phyloP scores from a whole-genome alignment of 2,329 filamentous ascomycete genomes.

The Mariannaea sp. region DNA sequence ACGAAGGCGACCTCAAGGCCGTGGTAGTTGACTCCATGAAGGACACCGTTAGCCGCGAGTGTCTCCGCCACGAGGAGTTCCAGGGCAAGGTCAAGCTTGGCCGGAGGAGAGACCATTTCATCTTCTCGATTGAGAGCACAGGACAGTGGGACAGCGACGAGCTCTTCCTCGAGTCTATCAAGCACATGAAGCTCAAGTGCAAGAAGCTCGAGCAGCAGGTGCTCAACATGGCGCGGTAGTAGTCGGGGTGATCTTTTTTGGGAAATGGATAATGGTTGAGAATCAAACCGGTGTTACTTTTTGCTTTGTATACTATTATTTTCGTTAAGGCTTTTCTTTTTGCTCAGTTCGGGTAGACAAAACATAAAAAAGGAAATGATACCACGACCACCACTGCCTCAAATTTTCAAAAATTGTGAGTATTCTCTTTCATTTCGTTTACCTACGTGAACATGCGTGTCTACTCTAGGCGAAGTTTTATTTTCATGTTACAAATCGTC shows the following conservation, averaged over 20 bases:
- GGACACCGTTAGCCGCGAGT: slow-evolving; percentile 94
- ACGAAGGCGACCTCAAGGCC: slow-evolving; percentile 81
- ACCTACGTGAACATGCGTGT: slow-evolving; percentile 30
- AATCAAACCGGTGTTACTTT: slow-evolving; percentile 18
- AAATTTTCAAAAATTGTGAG: slow-evolving; percentile 13
- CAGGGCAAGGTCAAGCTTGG: slow-evolving; percentile 94
- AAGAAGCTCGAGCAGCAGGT: slow-evolving; percentile 73
- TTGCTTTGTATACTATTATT: slow-evolving; percentile 33
- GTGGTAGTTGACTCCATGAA: slow-evolving; percentile 88
- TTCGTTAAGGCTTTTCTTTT: slow-evolving; percentile 24
- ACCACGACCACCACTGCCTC: slow-evolving; percentile 40
- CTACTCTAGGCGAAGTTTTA: slow-evolving; percentile 38
- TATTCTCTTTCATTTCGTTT: slow-evolving; percentile 4
- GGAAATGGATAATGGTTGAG: slow-evolving; percentile 1
- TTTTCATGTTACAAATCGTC: slow-evolving; percentile 23
- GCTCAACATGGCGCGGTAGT: slow-evolving; percentile 63
- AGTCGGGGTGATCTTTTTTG: too few species aligned
- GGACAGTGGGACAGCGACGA: slow-evolving; percentile 95
- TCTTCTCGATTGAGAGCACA: slow-evolving; percentile 92
- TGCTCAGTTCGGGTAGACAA: slow-evolving; percentile 40
- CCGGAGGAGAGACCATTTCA: slow-evolving; percentile 91
- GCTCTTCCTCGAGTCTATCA: slow-evolving; percentile 88
- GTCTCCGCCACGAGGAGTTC: slow-evolving; percentile 89
- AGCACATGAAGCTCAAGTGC: slow-evolving; percentile 85
- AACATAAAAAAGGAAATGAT: slow-evolving; percentile 43